Evolutionary conservation across 2,329 filamentous ascomycete species (phyloP).

Genomic region (Epichloe sibirici): DNA sequence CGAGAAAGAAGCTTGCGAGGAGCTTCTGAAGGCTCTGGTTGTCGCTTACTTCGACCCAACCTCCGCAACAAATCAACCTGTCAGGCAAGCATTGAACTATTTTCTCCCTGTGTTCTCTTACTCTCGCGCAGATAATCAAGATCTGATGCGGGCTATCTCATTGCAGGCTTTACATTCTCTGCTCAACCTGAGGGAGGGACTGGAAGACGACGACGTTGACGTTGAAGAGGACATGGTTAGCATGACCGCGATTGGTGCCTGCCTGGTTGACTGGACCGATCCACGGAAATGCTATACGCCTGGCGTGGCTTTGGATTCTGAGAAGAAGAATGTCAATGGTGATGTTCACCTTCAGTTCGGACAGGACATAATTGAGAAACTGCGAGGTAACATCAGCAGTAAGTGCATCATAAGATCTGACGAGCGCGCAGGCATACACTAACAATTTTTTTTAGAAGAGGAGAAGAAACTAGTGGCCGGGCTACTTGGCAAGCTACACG

Average conservation of each 20-base stretch:
- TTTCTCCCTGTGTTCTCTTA: slow-evolving; percentile 94
- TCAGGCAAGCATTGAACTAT: slow-evolving; percentile 80
- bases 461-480: slow-evolving; percentile 73
- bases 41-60: slow-evolving; percentile 83
- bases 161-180: slow-evolving; percentile 65
- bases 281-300: slow-evolving; percentile 61
- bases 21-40: slow-evolving; percentile 74
- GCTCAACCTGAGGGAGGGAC: slow-evolving; percentile 56
- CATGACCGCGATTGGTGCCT: slow-evolving; percentile 65
- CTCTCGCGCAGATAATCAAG: slow-evolving; percentile 69
- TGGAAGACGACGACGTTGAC: slow-evolving; percentile 66
- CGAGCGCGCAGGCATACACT: slow-evolving; percentile 8
- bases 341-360: slow-evolving; percentile 75
- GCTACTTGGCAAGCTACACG: slow-evolving; percentile 70
- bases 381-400: slow-evolving; percentile 57
- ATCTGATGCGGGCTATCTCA: slow-evolving; percentile 63
- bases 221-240: slow-evolving; percentile 68
- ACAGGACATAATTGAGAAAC: slow-evolving; percentile 60
- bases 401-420: slow-evolving; percentile 23
- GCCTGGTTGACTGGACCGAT: slow-evolving; percentile 90
- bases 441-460: slow-evolving; percentile 45
- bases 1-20: slow-evolving; percentile 51
- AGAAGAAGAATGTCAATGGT: slow-evolving; percentile 55
- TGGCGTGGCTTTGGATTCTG: slow-evolving; percentile 36
- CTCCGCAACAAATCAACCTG: slow-evolving; percentile 64